Evolutionary conservation across 495 filamentous ascomycete genomes (phyloP).

Genomic region (Echria macrotheca): DNA sequence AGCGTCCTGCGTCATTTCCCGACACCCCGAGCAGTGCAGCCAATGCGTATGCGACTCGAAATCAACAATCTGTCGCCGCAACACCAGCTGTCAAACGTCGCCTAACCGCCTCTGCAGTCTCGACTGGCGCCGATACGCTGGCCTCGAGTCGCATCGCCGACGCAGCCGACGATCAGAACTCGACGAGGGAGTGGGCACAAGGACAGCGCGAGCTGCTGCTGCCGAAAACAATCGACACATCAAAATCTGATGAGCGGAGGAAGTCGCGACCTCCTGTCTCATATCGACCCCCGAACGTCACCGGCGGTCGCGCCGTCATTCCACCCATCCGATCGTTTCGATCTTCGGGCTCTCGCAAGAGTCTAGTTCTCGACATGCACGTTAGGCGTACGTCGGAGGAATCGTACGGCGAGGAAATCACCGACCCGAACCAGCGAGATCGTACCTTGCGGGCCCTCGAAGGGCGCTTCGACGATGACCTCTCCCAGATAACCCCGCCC

Average conservation of each 20-base stretch:
- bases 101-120: conserved; percentile 16
- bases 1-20: conserved; percentile 39
- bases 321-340: conserved; percentile 48
- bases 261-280: conserved; percentile 40
- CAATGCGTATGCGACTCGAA: conserved; percentile 20
- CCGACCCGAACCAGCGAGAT: conserved; percentile 42
- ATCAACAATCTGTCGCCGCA: conserved; percentile 19
- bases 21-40: conserved; percentile 22
- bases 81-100: conserved; percentile 21
- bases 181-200: conserved; percentile 29
- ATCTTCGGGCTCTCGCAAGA: conserved; percentile 45
- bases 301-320: conserved; percentile 30
- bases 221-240: conserved; percentile 26
- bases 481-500: conserved; percentile 34
- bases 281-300: conserved; percentile 30
- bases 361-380: conserved; percentile 45
- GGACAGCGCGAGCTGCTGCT: conserved; percentile 38
- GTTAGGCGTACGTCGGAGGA: conserved; percentile 26
- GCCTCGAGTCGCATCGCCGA: not conserved
- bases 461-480: conserved; percentile 35
- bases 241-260: conserved; percentile 35
- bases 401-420: conserved; percentile 32
- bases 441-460: conserved; percentile 46
- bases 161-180: conserved; percentile 17
- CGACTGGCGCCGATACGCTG: conserved; percentile 9